These are phyloP conservation scores for Xylaria polymorpha DNA, from an alignment of 2,329 filamentous ascomycete genomes.

Conservation along the genomic window DNA sequence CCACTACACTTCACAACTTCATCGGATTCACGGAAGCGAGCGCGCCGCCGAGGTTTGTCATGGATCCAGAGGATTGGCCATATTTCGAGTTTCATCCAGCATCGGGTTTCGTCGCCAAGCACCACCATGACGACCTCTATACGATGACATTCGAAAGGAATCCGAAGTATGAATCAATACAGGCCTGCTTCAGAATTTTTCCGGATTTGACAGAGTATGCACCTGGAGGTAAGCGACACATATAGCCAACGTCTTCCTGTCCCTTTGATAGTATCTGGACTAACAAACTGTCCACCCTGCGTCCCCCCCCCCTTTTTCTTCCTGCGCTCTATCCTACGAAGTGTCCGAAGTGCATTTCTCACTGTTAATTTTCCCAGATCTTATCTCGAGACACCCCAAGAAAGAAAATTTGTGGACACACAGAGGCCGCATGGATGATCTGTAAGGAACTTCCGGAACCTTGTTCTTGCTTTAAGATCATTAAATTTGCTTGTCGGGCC, in stretches of 20 bases:
- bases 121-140: constrained; percentile 36
- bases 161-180: constrained; percentile 30
- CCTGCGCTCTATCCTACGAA: background rate
- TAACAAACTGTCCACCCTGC: too few species aligned
- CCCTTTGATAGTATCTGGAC: background rate
- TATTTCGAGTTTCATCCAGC: constrained; percentile 42
- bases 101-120: constrained; percentile 39
- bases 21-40: constrained; percentile 43
- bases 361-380: constrained; percentile 12
- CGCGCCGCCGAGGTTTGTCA: constrained; percentile 36
- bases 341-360: background rate
- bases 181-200: constrained; percentile 35
- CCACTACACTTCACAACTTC: constrained; percentile 43
- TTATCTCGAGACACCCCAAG: constrained; percentile 60
- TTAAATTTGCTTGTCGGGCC: too few species aligned
- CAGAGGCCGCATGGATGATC: constrained; percentile 29
- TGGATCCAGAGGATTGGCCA: constrained; percentile 39
- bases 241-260: background rate
- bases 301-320: background rate
- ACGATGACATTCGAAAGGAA: constrained; percentile 40
- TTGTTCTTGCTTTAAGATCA: too few species aligned
- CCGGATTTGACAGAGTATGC: constrained; percentile 40
- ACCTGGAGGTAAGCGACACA: constrained; percentile 28
- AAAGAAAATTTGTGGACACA: constrained; percentile 29
- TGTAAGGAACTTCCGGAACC: background rate